Evolutionary conservation across 805 yeast genomes (phyloP).

Genomic region (Lachancea mirantina): DNA sequence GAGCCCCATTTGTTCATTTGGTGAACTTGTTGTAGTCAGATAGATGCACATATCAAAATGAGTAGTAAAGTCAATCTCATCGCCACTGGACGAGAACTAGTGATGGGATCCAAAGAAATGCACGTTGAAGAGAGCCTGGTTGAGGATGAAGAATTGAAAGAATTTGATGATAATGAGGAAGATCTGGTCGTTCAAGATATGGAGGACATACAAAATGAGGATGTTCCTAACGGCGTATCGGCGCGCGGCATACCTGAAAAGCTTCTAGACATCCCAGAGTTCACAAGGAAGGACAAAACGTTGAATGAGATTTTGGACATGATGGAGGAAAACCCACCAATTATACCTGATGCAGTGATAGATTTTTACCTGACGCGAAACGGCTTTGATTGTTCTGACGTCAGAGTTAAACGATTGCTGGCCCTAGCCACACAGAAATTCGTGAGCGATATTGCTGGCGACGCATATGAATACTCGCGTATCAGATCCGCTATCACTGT

Average conservation of each 20-base stretch:
- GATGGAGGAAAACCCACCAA: constrained; percentile 93
- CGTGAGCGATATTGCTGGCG: constrained; percentile 88
- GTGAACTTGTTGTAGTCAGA: no score
- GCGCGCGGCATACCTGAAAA: constrained; percentile 23
- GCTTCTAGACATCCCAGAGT: constrained; percentile 53
- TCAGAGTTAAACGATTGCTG: constrained; percentile 69
- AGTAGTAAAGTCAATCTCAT: no score
- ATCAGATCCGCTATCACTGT: constrained; percentile 85
- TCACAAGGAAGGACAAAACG: constrained; percentile 72
- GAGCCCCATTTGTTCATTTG: no score
- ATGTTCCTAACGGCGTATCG: no score
- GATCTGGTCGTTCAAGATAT: constrained; percentile 24
- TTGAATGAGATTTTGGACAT: constrained; percentile 75
- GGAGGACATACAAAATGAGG: no score
- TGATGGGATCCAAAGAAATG: no score
- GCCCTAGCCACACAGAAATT: constrained; percentile 97
- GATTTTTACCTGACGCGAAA: constrained; percentile 83
- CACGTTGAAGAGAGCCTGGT: no score
- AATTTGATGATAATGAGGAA: constrained; percentile 32
- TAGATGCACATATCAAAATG: no score
- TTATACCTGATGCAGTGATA: constrained; percentile 93
- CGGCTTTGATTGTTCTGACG: constrained; percentile 76
- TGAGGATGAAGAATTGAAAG: constrained; percentile 31
- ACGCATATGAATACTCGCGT: constrained; percentile 91
- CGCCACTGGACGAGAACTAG: no score